Conservation (phyloP, 106 monocot genomes). For the Dendrobium officinale region DNA sequence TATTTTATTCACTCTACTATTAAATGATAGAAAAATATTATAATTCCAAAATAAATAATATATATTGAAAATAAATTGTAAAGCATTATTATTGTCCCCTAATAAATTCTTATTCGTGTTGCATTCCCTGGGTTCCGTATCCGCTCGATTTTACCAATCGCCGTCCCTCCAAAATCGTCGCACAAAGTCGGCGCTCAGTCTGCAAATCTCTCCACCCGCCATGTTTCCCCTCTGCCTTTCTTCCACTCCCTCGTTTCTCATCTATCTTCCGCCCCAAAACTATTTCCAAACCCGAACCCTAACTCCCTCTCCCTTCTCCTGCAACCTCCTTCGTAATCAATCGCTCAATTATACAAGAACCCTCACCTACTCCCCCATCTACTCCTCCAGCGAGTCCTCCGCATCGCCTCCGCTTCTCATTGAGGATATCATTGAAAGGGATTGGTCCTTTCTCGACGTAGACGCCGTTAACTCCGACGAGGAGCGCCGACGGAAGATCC, state of each 20-base stretch:
- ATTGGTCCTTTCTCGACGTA: conserved; percentile 8
- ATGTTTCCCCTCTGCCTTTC: background rate
- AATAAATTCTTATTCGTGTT: too few relatives aligned
- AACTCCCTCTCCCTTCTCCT: background rate
- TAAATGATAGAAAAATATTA: too few relatives aligned
- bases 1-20: too few relatives aligned
- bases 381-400: background rate
- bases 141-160: background rate
- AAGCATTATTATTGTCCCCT: too few relatives aligned
- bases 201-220: background rate
- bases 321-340: background rate
- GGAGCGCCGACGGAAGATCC: background rate
- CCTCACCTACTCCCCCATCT: background rate
- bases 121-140: too few relatives aligned
- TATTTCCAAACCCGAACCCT: background rate
- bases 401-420: background rate
- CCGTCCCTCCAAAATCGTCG: background rate
- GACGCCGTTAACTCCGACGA: conserved; percentile 2
- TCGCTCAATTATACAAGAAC: too few relatives aligned
- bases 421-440: background rate
- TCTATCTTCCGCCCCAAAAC: background rate
- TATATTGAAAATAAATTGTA: too few relatives aligned
- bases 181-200: background rate
- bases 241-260: background rate
- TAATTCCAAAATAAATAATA: too few relatives aligned